A percentile compares a stretch with the other conserved stretches of the same genome.
phyloP scores from a whole-genome alignment of 805 yeast genomes.

The Yarrowia sp. region DNA sequence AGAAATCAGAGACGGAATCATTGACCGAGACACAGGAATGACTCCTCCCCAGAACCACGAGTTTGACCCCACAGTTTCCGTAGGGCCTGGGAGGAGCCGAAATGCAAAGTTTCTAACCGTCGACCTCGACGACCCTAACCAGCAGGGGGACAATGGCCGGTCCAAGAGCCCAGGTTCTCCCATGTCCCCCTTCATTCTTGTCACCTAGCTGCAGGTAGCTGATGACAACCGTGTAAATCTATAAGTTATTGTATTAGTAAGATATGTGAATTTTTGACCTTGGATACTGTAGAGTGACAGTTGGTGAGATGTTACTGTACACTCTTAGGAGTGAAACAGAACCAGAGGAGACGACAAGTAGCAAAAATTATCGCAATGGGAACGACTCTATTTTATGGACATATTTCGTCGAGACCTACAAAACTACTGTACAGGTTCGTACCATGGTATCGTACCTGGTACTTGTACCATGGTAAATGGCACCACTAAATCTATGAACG shows the following conservation, averaged over 20 bases:
- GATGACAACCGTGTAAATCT: background rate
- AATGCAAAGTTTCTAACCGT: slow-evolving; percentile 6
- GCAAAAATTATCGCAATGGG: too few relatives aligned
- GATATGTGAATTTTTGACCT: too few relatives aligned
- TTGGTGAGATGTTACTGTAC: too few relatives aligned
- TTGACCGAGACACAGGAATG: background rate
- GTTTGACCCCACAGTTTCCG: background rate
- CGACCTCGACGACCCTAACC: background rate
- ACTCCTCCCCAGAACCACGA: background rate
- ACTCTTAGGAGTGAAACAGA: too few relatives aligned
- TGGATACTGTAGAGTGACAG: too few relatives aligned
- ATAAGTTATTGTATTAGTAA: slow-evolving; percentile 3
- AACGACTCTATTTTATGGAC: too few relatives aligned
- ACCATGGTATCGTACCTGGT: too few relatives aligned
- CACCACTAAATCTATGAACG: too few relatives aligned
- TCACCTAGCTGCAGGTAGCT: slow-evolving; percentile 5
- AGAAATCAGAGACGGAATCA: background rate
- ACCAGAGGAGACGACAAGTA: too few relatives aligned
- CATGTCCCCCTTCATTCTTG: slow-evolving; percentile 11
- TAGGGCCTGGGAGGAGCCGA: background rate
- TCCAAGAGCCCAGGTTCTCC: slow-evolving; percentile 4
- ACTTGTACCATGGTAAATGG: too few relatives aligned
- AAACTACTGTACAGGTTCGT: too few relatives aligned
- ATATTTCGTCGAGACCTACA: too few relatives aligned
- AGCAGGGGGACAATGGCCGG: background rate